These are phyloP conservation scores for Coccomyxa subellipsoidea DNA, from an alignment of 163 green algal species.

Conservation along the genomic window DNA sequence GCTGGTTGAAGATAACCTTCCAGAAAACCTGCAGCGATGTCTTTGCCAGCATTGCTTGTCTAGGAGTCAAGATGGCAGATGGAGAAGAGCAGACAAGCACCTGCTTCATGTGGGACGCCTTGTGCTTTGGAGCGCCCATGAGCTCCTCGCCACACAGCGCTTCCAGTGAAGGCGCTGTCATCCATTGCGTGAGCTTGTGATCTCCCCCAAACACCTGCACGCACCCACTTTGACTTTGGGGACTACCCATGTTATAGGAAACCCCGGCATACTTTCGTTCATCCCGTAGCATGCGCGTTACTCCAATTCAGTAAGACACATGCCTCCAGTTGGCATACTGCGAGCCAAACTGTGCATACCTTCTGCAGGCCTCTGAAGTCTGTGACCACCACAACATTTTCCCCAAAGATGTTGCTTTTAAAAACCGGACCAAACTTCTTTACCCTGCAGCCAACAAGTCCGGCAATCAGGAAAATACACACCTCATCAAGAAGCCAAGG, in stretches of 20 bases:
- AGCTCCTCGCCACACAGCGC: background rate
- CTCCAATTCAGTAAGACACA: too few species aligned
- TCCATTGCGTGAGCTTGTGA: slow-evolving; percentile 6
- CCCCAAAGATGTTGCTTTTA: background rate
- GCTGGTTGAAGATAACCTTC: too few species aligned
- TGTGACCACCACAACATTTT: background rate
- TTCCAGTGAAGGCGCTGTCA: slow-evolving; percentile 8
- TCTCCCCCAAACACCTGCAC: background rate
- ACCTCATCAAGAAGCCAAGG: too few species aligned
- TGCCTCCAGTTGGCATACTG: too few species aligned
- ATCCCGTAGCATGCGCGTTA: too few species aligned
- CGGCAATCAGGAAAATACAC: background rate
- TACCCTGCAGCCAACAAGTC: background rate
- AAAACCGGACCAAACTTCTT: slow-evolving; percentile 9
- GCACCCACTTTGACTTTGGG: background rate
- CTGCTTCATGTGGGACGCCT: slow-evolving; percentile 10
- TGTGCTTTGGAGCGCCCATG: background rate
- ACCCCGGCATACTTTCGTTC: too few species aligned
- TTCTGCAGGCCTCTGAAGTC: background rate
- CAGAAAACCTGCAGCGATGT: too few species aligned
- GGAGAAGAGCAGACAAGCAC: background rate
- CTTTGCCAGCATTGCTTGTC: too few species aligned
- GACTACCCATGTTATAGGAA: too few species aligned
- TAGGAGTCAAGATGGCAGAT: background rate
- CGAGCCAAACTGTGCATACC: background rate